Evolutionary conservation across 2,329 filamentous ascomycete genomes (phyloP).

Genomic region (Penicillium sp.): DNA sequence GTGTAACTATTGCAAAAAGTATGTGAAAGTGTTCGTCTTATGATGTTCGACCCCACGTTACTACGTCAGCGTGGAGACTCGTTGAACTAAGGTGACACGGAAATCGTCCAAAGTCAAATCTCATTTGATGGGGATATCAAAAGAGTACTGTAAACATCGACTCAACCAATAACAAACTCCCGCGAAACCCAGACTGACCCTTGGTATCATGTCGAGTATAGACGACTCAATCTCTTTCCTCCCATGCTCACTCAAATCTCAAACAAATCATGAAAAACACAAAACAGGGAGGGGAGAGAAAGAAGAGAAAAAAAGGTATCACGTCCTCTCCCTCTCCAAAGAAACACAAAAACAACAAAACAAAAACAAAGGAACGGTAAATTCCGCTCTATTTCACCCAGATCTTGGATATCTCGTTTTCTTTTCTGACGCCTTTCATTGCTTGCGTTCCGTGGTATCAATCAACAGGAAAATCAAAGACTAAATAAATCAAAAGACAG

Average conservation of each 20-base stretch:
- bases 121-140: slow-evolving; percentile 28
- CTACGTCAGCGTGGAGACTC: slow-evolving; percentile 13
- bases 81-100: too few relatives aligned
- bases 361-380: slow-evolving; percentile 10
- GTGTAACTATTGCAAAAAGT: not conserved
- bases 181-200: not conserved
- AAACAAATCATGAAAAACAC: not conserved
- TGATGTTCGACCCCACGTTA: slow-evolving; percentile 13
- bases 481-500: slow-evolving; percentile 27
- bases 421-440: slow-evolving; percentile 29
- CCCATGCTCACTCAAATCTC: not conserved
- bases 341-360: slow-evolving; percentile 7
- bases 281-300: not conserved
- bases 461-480: slow-evolving; percentile 16
- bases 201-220: slow-evolving; percentile 3
- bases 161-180: slow-evolving; percentile 13
- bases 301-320: not conserved
- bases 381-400: slow-evolving; percentile 20
- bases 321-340: slow-evolving; percentile 2
- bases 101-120: slow-evolving; percentile 19
- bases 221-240: not conserved
- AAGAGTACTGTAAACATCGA: slow-evolving; percentile 16
- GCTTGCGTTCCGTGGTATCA: slow-evolving; percentile 31
- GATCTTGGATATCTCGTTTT: slow-evolving; percentile 30
- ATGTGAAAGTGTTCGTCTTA: not conserved